Conservation (phyloP, 805 yeast species). For the Grigorovia jiainica region DNA sequence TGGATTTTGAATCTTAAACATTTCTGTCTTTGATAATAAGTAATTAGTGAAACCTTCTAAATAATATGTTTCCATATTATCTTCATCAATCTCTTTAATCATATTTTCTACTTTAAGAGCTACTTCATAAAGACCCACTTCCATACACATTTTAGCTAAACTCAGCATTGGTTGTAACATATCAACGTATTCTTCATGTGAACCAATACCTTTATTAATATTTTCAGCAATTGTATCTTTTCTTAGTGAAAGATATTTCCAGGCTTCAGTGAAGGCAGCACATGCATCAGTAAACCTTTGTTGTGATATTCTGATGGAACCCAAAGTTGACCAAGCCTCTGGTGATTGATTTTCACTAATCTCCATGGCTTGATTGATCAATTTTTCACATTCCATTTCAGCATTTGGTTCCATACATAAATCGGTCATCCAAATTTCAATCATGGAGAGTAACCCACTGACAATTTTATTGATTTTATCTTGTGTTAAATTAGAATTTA, state of each 20-base stretch:
- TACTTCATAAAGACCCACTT: conserved; percentile 60
- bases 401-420: conserved; percentile 90
- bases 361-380: conserved; percentile 55
- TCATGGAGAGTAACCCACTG: conserved; percentile 72
- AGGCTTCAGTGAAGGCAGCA: conserved; percentile 54
- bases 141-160: conserved; percentile 66
- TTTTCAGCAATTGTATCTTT: conserved; percentile 41
- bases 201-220: conserved; percentile 13
- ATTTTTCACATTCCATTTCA: conserved; percentile 64
- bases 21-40: conserved; percentile 34
- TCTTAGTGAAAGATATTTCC: conserved; percentile 55
- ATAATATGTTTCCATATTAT: conserved; percentile 71
- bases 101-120: conserved; percentile 57
- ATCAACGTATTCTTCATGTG: conserved; percentile 45
- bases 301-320: conserved; percentile 86
- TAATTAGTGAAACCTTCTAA: conserved; percentile 71
- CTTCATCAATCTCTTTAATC: conserved; percentile 74
- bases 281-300: conserved; percentile 64
- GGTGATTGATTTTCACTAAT: conserved; percentile 51
- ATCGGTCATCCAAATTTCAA: conserved; percentile 97
- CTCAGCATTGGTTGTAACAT: conserved; percentile 65
- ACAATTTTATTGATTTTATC: conserved; percentile 50
- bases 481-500: conserved; percentile 22
- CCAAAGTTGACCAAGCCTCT: conserved; percentile 72
- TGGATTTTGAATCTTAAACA: conserved; percentile 17